Evolutionary conservation across 202 grass and related monocot genomes (phyloP), one percentile per base, ranked within the genome.

Genomic region (Hordeum pubiflorum): DNA sequence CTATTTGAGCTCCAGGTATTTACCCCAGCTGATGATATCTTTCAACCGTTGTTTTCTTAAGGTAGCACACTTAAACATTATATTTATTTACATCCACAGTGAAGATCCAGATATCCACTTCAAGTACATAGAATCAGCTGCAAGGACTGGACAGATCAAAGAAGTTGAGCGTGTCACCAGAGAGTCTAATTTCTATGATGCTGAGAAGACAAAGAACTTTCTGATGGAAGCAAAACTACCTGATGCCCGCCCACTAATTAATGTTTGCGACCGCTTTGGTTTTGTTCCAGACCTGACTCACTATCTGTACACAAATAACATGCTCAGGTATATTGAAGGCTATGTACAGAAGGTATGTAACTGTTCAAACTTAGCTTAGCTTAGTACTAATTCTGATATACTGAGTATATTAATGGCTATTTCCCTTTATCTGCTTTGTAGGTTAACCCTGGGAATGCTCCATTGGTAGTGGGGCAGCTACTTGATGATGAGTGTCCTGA

Each of bases 181-280:
- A 86, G 94, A 97, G 75, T 97, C 94, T 22, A 97, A 97, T 62
- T 97, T 97, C 74, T 97, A 97, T 78, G 94, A 97, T 44, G 87
- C 92, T 33, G 94, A 97, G 89, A 97, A 97, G 87, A 97, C 94
- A 54, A 97, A 97, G 82, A 97, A 97, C 82, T 97, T 94, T 81
- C 76, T 97, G 79, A 97, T 97, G 94, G 94, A 97, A 87, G 94
- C 94, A 77, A 97, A 97, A 52, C 86, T 97, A 75, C 91, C 94
- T 69, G 94, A 97, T 92, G 94, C 94, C 22, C 90, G 94, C 0
- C 94, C 94, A 29, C 66, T 94, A 79, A 97, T 97, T 86, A 97
- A 97, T 90, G 89, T 97, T 71, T 97, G 94, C 36, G 94, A 94
- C 37, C 94, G 94, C 48, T 97, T 97, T 89, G 94, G 94, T 58